A percentile compares a stretch with the other conserved stretches of the same genome.
Evolutionary conservation across 495 filamentous ascomycete genomes (phyloP).

Genomic region (Neurospora cerealis): DNA sequence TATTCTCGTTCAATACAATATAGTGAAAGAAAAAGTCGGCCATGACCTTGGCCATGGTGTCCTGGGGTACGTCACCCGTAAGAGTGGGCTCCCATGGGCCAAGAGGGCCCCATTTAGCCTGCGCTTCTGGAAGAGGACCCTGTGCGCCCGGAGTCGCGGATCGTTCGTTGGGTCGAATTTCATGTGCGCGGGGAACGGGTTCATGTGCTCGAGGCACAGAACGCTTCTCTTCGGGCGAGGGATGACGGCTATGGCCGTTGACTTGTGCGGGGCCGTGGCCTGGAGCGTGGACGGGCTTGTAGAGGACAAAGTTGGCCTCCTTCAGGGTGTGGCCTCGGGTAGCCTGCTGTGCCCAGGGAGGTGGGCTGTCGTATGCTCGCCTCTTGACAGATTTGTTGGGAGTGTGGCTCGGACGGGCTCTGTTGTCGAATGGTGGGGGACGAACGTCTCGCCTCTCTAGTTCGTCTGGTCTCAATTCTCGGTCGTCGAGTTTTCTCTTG

Average conservation of each 20-base stretch:
- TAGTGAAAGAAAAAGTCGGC: slow-evolving; percentile 66
- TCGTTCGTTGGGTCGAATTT: not conserved
- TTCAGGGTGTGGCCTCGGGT: slow-evolving; percentile 15
- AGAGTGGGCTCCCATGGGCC: slow-evolving; percentile 71
- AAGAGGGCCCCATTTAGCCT: slow-evolving; percentile 18
- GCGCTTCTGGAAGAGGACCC: not conserved
- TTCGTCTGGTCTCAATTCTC: slow-evolving; percentile 34
- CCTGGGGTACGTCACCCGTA: slow-evolving; percentile 50
- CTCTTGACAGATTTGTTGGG: slow-evolving; percentile 25
- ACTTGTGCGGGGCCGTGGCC: slow-evolving; percentile 12
- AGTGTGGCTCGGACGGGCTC: slow-evolving; percentile 9
- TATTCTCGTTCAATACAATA: slow-evolving; percentile 50
- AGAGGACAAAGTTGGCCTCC: slow-evolving; percentile 30
- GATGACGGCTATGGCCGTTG: slow-evolving; percentile 39
- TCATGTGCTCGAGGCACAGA: slow-evolving; percentile 14
- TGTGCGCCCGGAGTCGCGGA: not conserved
- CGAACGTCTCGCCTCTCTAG: slow-evolving; percentile 32
- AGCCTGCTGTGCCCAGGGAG: slow-evolving; percentile 33
- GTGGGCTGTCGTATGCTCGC: slow-evolving; percentile 25
- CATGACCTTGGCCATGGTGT: slow-evolving; percentile 55
- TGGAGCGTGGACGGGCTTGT: slow-evolving; percentile 16
- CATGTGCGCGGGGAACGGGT: not conserved
- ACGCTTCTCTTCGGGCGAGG: slow-evolving; percentile 37
- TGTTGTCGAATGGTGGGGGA: slow-evolving; percentile 30
- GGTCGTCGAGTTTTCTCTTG: slow-evolving; percentile 46